A percentile compares a stretch with the other conserved stretches of the same genome.
phyloP scores from a whole-genome alignment of 495 filamentous ascomycete genomes.

The Aspergillus nanangensis region DNA sequence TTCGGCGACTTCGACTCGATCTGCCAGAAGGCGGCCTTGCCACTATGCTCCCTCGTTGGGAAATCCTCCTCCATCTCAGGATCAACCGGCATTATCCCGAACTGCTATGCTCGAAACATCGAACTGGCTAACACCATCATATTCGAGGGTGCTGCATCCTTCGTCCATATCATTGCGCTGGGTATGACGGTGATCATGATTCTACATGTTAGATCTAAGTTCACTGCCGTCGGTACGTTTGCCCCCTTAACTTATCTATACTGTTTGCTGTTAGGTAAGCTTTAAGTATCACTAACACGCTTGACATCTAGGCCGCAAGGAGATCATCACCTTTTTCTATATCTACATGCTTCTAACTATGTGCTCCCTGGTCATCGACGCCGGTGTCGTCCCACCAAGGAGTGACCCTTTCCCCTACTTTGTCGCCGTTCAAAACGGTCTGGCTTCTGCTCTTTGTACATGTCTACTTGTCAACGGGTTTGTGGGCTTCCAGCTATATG shows the following conservation, averaged over 20 bases:
- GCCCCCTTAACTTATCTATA: neutral
- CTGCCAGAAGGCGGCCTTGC: slow-evolving; percentile 80
- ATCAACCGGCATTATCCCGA: slow-evolving; percentile 74
- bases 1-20: slow-evolving; percentile 87
- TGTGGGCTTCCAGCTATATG: slow-evolving; percentile 97
- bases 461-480: slow-evolving; percentile 96
- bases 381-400: slow-evolving; percentile 83
- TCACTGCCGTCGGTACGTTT: slow-evolving; percentile 94
- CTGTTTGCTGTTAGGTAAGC: too few species aligned
- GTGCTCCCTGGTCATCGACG: slow-evolving; percentile 84
- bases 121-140: slow-evolving; percentile 98
- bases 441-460: slow-evolving; percentile 83
- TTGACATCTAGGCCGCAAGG: slow-evolving; percentile 72
- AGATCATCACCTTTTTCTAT: slow-evolving; percentile 98
- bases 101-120: slow-evolving; percentile 92
- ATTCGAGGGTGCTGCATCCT: slow-evolving; percentile 86
- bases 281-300: neutral
- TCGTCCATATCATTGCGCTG: slow-evolving; percentile 88
- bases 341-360: slow-evolving; percentile 88
- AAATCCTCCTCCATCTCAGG: slow-evolving; percentile 58
- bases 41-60: slow-evolving; percentile 83
- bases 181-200: slow-evolving; percentile 96
- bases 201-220: slow-evolving; percentile 92
- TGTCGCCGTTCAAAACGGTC: slow-evolving; percentile 80
- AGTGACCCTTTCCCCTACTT: slow-evolving; percentile 85